phyloP scores from a whole-genome alignment of 345 rosid species.

The Odontarrhena argentea region DNA sequence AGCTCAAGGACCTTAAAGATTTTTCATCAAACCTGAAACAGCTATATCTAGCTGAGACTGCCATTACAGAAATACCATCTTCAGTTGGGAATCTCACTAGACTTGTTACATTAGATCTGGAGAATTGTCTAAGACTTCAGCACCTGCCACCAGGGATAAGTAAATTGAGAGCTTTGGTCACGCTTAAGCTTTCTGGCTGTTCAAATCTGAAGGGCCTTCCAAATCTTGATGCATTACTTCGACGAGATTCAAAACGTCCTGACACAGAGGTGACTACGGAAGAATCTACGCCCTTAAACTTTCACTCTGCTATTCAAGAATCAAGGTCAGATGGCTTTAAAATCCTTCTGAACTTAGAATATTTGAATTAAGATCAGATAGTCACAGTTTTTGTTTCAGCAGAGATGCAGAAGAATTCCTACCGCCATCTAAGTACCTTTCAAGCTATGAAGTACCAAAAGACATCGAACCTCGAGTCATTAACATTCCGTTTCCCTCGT shows the following conservation, averaged over 20 bases:
- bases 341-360: no score
- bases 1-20: background rate
- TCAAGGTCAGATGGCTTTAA: no score
- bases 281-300: no score
- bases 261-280: no score
- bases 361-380: no score
- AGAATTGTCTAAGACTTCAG: conserved; percentile 3
- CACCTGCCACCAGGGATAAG: conserved; percentile 1
- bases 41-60: conserved; percentile 2
- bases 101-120: conserved; percentile 5
- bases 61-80: background rate
- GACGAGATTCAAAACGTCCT: background rate
- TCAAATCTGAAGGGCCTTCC: background rate
- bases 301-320: no score
- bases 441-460: no score
- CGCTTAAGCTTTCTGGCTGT: background rate
- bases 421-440: no score
- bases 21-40: conserved; percentile 9
- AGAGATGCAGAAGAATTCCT: no score
- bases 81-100: background rate
- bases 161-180: background rate
- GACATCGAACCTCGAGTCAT: no score
- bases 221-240: background rate
- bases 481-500: no score
- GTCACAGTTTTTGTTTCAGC: no score